Base-by-base conservation (phyloP, 768 basidiomycete species). In the Chalciporus chontae region DNA sequence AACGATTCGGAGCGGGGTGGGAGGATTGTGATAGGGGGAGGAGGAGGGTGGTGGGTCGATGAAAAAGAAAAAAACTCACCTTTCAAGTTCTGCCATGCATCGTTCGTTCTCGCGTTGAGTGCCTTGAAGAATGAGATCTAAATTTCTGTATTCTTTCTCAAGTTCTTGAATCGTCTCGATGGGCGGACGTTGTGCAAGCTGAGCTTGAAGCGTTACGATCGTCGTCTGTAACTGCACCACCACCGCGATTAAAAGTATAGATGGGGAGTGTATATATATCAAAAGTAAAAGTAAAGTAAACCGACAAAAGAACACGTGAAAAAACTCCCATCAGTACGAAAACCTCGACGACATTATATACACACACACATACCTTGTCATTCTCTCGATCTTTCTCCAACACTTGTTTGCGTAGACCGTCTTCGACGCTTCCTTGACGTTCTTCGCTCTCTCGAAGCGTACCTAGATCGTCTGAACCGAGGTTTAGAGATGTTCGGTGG, bases 81-180 rank as follows among this genome's bases (percentile, higher is more conserved):
- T 75, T 48, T 91, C 89, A 3, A 90, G 72, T 51, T 90, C 87
- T 0, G 79, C 74, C 90, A 92, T 91, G 54, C 84, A 86, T 43
- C 85, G 75, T 57, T 91, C 89, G 59, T 93, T 93, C 71, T 93
- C 90, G 43, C 88, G 72, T 55, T 90, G 88, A 0, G 90, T 91
- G 0, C 89, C 90, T 51, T 87, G 80, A 0, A 90, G 68, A 3
- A 92, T 71, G 15, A 92, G 71, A 34, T 90, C 90, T 1, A 90
- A 71, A 50, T 87, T 85, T 57, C 81, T 81, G 58, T 83, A 82
- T 56, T 91, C 90, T 59, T 80, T 83, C 65, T 85, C 75, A 27
- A 90, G 67, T 31, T 74, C 75, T 51, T 87, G 82, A 23, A 91
- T 72, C 0, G 70, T 70, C 53, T 90, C 86, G 32, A 84, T 51